Evolutionary conservation across 1,139 yeast species (phyloP).

Genomic region (Sugiyamaella japonica): DNA sequence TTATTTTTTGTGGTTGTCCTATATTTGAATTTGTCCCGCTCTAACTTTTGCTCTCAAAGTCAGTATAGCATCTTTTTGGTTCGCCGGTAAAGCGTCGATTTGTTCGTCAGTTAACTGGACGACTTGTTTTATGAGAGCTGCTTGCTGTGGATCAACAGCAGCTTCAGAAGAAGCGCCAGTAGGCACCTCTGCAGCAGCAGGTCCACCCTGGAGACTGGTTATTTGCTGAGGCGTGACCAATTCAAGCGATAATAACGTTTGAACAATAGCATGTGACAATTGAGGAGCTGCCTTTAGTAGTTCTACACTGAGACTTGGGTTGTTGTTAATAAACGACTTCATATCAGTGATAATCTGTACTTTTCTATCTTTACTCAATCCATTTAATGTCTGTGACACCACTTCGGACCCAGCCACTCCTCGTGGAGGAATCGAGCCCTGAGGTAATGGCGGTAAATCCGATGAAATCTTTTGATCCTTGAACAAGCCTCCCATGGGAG

Average conservation of each 20-base stretch:
- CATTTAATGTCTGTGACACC: constrained; percentile 54
- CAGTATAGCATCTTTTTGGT: constrained; percentile 44
- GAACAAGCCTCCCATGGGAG: constrained; percentile 24
- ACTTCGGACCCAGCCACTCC: constrained; percentile 57
- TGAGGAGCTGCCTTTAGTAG: constrained; percentile 77
- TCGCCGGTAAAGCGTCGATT: constrained; percentile 57
- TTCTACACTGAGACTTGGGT: constrained; percentile 60
- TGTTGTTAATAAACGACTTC: constrained; percentile 60
- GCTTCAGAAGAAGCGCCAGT: no score
- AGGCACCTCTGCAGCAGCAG: no score
- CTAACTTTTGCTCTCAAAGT: constrained; percentile 30
- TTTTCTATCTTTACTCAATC: constrained; percentile 56
- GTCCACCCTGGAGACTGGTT: constrained; percentile 33
- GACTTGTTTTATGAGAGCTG: constrained; percentile 49
- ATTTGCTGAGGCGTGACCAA: constrained; percentile 53
- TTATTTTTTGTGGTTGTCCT: no score
- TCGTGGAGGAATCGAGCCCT: constrained; percentile 46
- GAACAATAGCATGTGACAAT: constrained; percentile 78
- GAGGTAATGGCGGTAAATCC: constrained; percentile 35
- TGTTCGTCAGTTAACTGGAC: constrained; percentile 65
- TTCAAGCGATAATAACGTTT: constrained; percentile 59
- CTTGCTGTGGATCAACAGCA: constrained; percentile 39
- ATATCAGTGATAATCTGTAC: constrained; percentile 58
- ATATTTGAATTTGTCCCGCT: constrained; percentile 24
- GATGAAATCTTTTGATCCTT: constrained; percentile 15